phyloP scores from a whole-genome alignment of 371 early-diverging fungal genomes.

The Rhizopus sp. region DNA sequence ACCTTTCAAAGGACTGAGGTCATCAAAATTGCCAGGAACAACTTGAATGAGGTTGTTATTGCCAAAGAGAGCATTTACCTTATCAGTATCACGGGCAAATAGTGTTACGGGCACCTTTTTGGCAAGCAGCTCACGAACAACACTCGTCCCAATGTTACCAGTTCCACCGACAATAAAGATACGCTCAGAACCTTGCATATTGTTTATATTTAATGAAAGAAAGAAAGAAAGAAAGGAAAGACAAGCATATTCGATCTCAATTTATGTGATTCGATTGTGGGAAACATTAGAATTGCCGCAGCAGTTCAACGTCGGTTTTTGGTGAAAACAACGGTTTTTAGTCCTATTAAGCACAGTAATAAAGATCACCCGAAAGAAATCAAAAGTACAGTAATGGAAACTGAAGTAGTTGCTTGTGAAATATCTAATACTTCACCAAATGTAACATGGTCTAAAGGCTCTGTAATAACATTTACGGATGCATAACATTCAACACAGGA shows the following conservation, averaged over 20 bases:
- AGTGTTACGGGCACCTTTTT: slow-evolving; percentile 19
- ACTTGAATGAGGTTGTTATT: slow-evolving; percentile 4
- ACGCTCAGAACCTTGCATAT: slow-evolving; percentile 7
- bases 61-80: slow-evolving; percentile 14
- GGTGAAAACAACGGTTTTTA: too few relatives aligned
- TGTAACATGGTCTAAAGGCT: too few relatives aligned
- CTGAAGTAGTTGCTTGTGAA: too few relatives aligned
- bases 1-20: slow-evolving; percentile 19
- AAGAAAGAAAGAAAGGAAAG: neutral
- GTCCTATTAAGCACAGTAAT: too few relatives aligned
- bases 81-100: slow-evolving; percentile 25
- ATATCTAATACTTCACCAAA: too few relatives aligned
- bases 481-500: too few relatives aligned
- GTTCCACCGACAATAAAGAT: slow-evolving; percentile 37
- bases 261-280: too few relatives aligned
- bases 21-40: slow-evolving; percentile 30
- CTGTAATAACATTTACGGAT: too few relatives aligned
- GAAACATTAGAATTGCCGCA: too few relatives aligned
- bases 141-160: slow-evolving; percentile 29
- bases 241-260: neutral
- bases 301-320: too few relatives aligned
- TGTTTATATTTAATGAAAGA: neutral
- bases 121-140: slow-evolving; percentile 18
- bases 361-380: too few relatives aligned
- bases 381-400: too few relatives aligned